Conservation (phyloP, 2,329 filamentous ascomycete genomes). For the Clarireedia paspali region DNA sequence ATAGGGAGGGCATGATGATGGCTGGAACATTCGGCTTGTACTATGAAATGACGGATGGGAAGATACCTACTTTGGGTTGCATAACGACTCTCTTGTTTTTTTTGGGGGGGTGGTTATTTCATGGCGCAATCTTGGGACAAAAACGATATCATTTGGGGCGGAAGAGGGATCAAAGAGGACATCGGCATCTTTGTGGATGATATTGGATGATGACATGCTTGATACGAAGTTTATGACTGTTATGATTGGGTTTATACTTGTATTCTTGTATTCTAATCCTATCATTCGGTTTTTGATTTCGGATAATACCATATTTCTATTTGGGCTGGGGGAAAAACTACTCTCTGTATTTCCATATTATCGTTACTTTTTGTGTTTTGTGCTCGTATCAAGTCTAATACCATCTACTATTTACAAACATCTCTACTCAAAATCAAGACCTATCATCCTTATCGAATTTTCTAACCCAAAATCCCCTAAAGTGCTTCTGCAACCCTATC, state of each 20-base stretch:
- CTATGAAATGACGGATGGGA: conserved; percentile 5
- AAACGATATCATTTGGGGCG: neutral
- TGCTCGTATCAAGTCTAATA: too few relatives aligned
- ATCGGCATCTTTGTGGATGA: neutral
- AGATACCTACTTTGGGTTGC: conserved; percentile 1
- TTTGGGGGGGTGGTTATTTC: neutral
- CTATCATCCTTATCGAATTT: conserved; percentile 46
- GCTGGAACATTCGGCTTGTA: conserved; percentile 4
- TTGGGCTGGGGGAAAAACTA: too few relatives aligned
- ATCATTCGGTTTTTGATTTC: conserved; percentile 5
- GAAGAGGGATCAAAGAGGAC: neutral
- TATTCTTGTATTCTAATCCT: conserved; percentile 9
- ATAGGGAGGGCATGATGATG: neutral
- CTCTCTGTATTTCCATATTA: too few relatives aligned
- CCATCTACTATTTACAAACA: too few relatives aligned
- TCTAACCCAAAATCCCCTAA: conserved; percentile 49
- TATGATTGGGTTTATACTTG: conserved; percentile 9
- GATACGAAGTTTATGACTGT: conserved; percentile 9
- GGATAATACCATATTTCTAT: neutral
- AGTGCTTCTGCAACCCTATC: conserved; percentile 53
- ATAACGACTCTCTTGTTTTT: conserved; percentile 4
- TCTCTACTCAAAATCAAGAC: conserved; percentile 24
- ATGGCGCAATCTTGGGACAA: conserved; percentile 1
- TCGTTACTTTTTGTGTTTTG: too few relatives aligned
- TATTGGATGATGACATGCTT: conserved; percentile 5